phyloP scores from a whole-genome alignment of 257 asterid species.

The Ehretia macrophylla region DNA sequence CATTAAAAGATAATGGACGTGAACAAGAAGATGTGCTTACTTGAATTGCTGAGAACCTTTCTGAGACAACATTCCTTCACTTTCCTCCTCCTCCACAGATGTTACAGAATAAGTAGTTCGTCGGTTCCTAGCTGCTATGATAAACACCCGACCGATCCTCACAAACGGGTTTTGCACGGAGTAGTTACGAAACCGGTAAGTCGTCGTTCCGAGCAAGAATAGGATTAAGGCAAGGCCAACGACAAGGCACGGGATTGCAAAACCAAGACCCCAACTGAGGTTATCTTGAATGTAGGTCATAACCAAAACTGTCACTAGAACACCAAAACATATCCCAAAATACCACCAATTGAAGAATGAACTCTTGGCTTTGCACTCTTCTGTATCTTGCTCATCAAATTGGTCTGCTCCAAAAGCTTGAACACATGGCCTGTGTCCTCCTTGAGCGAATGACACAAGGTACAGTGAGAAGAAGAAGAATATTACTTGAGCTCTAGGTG shows the following conservation, averaged over 20 bases:
- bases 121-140: background rate
- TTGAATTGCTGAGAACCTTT: background rate
- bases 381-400: background rate
- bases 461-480: background rate
- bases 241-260: background rate
- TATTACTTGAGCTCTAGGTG: background rate
- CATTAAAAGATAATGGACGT: too few species aligned
- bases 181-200: background rate
- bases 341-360: background rate
- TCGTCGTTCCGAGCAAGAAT: background rate
- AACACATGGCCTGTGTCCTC: background rate
- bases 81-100: background rate
- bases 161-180: background rate
- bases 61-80: background rate
- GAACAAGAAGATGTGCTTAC: background rate
- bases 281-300: background rate
- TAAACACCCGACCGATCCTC: background rate
- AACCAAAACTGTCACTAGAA: too few species aligned
- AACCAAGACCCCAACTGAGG: background rate
- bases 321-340: background rate
- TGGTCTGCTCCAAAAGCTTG: background rate
- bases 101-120: background rate
- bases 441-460: background rate
- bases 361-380: background rate
- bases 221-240: background rate